A percentile compares a stretch with the other conserved stretches of the same genome.
Evolutionary conservation across 352 stramenopile genomes (phyloP).

Genomic region (Globisporangium rhizosaccharum): DNA sequence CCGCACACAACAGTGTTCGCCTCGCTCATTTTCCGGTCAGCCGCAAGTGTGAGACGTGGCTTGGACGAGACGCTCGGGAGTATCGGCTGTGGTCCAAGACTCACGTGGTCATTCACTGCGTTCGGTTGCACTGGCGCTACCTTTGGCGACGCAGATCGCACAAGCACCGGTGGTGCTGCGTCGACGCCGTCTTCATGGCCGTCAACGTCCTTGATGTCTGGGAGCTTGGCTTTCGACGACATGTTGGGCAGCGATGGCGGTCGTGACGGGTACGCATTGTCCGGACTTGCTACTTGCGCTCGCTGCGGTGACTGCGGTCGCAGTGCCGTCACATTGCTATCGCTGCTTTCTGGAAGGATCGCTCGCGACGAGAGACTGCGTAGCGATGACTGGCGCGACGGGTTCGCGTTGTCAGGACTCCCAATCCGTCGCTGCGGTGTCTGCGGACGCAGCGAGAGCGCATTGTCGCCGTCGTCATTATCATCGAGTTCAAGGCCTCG

Average conservation of each 20-base stretch:
- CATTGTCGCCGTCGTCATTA: not conserved
- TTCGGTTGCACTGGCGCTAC: not conserved
- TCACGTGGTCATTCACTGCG: too few relatives aligned
- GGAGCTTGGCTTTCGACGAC: constrained; percentile 1
- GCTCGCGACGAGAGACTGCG: not conserved
- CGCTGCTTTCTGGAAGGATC: not conserved
- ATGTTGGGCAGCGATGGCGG: not conserved
- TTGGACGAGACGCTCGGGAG: not conserved
- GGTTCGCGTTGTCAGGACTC: not conserved
- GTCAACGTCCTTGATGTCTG: not conserved
- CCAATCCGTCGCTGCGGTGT: not conserved
- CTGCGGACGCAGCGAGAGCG: not conserved
- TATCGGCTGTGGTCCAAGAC: not conserved
- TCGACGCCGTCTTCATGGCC: not conserved
- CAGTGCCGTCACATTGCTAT: not conserved
- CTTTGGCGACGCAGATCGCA: too few relatives aligned
- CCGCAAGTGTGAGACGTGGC: too few relatives aligned
- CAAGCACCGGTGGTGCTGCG: not conserved
- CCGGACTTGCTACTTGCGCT: not conserved
- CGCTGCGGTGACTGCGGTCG: not conserved
- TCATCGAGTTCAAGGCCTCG: not conserved
- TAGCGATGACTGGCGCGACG: not conserved
- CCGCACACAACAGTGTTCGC: too few relatives aligned
- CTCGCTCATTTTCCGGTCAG: too few relatives aligned
- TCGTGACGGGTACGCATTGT: not conserved